phyloP scores from a whole-genome alignment of 2,329 filamentous ascomycete genomes.

The Monosporascus sp. region DNA sequence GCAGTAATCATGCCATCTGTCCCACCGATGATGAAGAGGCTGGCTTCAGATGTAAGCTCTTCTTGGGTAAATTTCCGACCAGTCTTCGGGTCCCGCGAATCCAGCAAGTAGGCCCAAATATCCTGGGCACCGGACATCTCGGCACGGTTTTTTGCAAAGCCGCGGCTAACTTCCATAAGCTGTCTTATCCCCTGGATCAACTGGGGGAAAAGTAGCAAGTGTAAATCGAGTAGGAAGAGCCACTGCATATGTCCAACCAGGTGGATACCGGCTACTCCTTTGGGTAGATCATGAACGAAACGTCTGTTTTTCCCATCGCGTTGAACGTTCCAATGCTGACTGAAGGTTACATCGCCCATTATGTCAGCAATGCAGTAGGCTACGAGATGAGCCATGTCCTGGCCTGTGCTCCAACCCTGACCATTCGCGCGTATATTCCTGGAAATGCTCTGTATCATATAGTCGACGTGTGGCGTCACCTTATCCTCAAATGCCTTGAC shows the following conservation, averaged over 20 bases:
- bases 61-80: neutral
- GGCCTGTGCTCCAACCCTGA: neutral
- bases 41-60: neutral
- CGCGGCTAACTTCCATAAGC: neutral
- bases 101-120: neutral
- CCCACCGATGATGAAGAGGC: neutral
- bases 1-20: neutral
- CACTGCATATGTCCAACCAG: neutral
- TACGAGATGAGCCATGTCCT: neutral
- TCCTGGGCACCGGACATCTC: neutral
- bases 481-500: neutral
- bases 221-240: neutral
- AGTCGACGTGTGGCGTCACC: neutral
- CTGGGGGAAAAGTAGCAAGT: neutral
- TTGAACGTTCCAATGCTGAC: neutral
- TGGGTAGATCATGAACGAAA: neutral
- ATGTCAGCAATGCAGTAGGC: neutral
- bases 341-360: neutral
- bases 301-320: neutral
- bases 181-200: neutral
- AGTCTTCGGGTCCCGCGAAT: neutral
- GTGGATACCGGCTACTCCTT: neutral
- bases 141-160: neutral
- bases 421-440: neutral
- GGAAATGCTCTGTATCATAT: neutral